phyloP scores from a whole-genome alignment of 2,329 filamentous ascomycete genomes.

The Colletotrichum simmondsii region DNA sequence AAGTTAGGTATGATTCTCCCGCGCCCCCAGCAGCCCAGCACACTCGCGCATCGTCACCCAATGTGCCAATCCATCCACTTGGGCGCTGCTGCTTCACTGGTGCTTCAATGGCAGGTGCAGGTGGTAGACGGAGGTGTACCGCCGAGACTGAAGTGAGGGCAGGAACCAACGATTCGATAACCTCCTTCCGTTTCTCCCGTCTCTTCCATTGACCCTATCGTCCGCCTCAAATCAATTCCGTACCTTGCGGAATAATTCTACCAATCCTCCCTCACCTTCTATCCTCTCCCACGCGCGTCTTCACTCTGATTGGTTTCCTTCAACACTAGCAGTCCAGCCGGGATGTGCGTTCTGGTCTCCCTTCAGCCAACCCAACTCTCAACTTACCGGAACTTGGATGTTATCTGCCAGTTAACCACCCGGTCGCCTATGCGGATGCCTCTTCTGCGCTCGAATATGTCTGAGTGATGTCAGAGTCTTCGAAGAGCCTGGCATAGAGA shows the following conservation, averaged over 20 bases:
- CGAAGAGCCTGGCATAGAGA: background rate
- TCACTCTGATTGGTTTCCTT: background rate
- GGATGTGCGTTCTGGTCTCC: background rate
- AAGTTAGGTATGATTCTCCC: slow-evolving; percentile 11
- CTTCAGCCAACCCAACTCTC: background rate
- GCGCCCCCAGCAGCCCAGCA: slow-evolving; percentile 1
- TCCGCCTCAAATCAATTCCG: background rate
- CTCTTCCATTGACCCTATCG: background rate
- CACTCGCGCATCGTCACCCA: slow-evolving; percentile 5
- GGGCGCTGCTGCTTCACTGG: background rate
- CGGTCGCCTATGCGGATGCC: background rate
- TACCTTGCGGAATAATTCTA: background rate
- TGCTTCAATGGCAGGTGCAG: background rate
- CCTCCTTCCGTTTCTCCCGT: too few relatives aligned
- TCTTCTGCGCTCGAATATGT: background rate
- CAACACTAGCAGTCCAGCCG: background rate
- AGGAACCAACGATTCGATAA: background rate
- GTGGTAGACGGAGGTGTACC: background rate
- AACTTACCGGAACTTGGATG: slow-evolving; percentile 1
- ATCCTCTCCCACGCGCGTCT: slow-evolving; percentile 17
- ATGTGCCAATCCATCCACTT: background rate
- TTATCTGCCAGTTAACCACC: background rate
- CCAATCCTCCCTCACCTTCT: slow-evolving; percentile 16
- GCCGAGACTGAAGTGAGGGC: background rate
- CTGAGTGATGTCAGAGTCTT: slow-evolving; percentile 24